Evolutionary conservation across 257 asterid genomes (phyloP), one percentile per base, ranked within the genome.

Genomic region (Oldenlandia corymbosa): DNA sequence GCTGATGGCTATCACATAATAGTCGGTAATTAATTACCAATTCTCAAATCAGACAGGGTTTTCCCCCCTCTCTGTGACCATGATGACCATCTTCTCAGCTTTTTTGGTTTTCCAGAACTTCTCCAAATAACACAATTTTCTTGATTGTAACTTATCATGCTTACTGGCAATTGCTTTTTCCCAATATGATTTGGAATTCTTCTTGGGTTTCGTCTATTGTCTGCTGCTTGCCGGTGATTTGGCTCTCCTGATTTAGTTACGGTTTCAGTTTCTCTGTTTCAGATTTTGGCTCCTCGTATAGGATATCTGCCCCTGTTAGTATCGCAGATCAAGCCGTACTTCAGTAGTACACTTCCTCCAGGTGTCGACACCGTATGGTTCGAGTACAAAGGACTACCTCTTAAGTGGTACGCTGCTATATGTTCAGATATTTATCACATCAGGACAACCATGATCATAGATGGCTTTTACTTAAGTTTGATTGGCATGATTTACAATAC

Each of bases 291-390:
- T 59, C 97, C 97, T 61, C 87, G 99, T 21, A 61, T 86, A 59
- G 99, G 99, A 30, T 90, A 93, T 68, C 77, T 93, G 75, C 99
- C 97, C 60, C 84, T 93, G 73, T 87, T 90, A 74, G 88, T 79
- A 37, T 76, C 94, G 57, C 91, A 87, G 74, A 79, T 90, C 51
- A 90, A 84, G 79, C 97, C 99, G 57, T 88, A 82, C 80, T 90
- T 93, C 83, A 84, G 89, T 77, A 76, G 85, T 71, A 72, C 86
- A 49, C 95, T 90, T 66, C 99, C 99, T 54, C 96, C 99, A 46
- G 99, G 97, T 46, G 89, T 73, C 58, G 99, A 93, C 80, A 92
- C 96, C 42, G 89, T 92, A 56, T 92, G 99, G 99, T 89, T 92
- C 70, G 99, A 92, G 76, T 89, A 90, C 84, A 86, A 82, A 74